Base-by-base conservation (phyloP, 768 basidiomycete species). In the Lentinula guzmanii region DNA sequence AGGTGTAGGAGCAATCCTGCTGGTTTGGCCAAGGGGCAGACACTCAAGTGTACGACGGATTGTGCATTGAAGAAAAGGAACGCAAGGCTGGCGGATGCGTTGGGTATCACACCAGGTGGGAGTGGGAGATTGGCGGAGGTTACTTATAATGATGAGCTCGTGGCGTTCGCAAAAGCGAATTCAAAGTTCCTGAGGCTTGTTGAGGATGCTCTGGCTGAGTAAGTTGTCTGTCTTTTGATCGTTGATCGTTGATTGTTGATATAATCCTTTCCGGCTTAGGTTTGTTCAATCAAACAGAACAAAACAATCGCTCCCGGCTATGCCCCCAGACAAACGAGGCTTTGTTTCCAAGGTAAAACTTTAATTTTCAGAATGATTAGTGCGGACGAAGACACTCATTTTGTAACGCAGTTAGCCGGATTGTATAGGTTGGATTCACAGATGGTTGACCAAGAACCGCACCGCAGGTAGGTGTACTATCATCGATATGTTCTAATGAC, bases 401-500 rank as follows among this genome's bases (percentile, higher is more conserved):
- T 21, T 45, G 1, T 18, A 15, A 5, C 65, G 28, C 65, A 91
- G 85, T 81, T 97, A 21, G 91, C 93, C 1, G 76, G 81, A 6
- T 75, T 88, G 4, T 98, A 96, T 70, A 81, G 92, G 18, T 84
- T 98, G 70, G 89, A 92, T 63, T 86, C 89, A 0, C 84, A 90
- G 66, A 85, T 94, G 77, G 84, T 99, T 18, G 96, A 98, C 70
- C 90, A 90, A 67, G 96, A 97, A 66, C 96, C 96, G 0, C 82
- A 90, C 68, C 79, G 92, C 52, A 86, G 81, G 83, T 84, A 18
- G 21, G 72, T 70, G 16, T 10, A 13, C 21, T 28, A 15, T 11
- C 8, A 8, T 43, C 18, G 21, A 9, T 60, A 33, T 58, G 3
- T 60, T 53, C 15, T 35, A 34, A 18, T 39, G 5, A 39, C n/a